A percentile compares a stretch with the other conserved stretches of the same genome.
phyloP scores from a whole-genome alignment of 164 flowering plant species.

The Taxillus chinensis region DNA sequence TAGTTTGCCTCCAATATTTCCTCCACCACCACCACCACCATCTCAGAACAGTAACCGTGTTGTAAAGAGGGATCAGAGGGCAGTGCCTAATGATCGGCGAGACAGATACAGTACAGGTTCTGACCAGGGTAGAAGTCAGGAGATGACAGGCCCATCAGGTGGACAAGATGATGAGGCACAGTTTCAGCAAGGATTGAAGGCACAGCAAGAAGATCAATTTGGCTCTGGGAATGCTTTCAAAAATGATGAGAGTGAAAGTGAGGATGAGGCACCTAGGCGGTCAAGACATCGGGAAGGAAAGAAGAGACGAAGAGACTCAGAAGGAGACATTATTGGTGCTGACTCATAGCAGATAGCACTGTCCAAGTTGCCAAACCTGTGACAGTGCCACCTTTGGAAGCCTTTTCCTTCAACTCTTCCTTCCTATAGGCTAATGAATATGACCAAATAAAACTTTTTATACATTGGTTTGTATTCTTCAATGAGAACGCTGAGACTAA shows the following conservation, averaged over 20 bases:
- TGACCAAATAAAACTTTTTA: background rate
- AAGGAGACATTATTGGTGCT: conserved; percentile 22
- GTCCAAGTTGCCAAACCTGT: background rate
- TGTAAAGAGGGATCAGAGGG: conserved; percentile 53
- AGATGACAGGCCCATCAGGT: conserved; percentile 19
- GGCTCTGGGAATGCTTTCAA: conserved; percentile 35
- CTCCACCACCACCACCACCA: conserved; percentile 30
- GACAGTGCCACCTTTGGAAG: background rate
- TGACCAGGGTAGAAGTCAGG: conserved; percentile 47
- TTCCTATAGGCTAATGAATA: background rate
- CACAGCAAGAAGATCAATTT: conserved; percentile 37
- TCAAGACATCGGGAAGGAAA: conserved; percentile 89
- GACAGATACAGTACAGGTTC: conserved; percentile 37
- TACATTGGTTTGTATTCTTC: background rate
- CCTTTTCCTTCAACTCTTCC: background rate
- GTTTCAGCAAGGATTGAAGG: conserved; percentile 31
- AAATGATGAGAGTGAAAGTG: conserved; percentile 87
- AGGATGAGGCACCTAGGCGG: conserved; percentile 94
- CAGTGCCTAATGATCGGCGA: conserved; percentile 27
- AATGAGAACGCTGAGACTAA: background rate
- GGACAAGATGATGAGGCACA: conserved; percentile 33
- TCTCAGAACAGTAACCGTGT: conserved; percentile 30
- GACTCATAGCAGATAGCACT: conserved; percentile 13
- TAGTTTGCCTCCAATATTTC: conserved; percentile 39
- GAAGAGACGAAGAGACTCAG: conserved; percentile 56